Evolutionary conservation across 2,329 filamentous ascomycete species (phyloP), one percentile per base, ranked within the genome.

Genomic region (Penicillium sp.): DNA sequence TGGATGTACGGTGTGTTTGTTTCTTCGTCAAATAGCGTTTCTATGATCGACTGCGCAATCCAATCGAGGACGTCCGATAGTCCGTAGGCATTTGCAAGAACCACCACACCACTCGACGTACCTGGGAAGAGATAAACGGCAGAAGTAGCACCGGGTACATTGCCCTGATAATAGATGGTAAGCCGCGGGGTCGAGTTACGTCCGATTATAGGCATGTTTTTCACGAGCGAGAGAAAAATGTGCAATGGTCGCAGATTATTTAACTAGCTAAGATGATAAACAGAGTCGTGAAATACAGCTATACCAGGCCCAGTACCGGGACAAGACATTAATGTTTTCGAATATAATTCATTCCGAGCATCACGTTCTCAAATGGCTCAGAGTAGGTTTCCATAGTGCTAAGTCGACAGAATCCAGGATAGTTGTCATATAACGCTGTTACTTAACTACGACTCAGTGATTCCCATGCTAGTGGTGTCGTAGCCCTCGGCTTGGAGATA

Each of bases 401-500:
- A 30, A 30, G 5, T 30, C 23, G 7, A n/a, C 9, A 47, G 8
- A 3, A 21, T 47, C 12, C 18, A 24, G 12, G 21, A n/a, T 47
- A 30, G 5, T 30, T 30, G 26, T 30, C 26, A n/a, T 30, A 30
- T 30, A 30, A 30, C 26, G 26, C 26, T 30, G 26, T 30, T 30
- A 30, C 26, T 30, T 30, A 30, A 30, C 26, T 30, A 30, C 26
- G 26, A 30, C 26, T 30, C 26, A 30, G 26, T 66, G 35, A 63
- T 70, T 23, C 83, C 83, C 74, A 86, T 73, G 58, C 78, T 79
- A 6, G 73, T 75, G 3, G 84, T 87, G 69, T 96, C 90, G 75
- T 88, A 96, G 2, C 91, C 91, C 57, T 93, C 79, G 24, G 74
- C 75, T 65, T 85, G 80, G 12, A 97, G 77, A 68, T 88, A 96